Evolutionary conservation across 202 grass and related monocot genomes (phyloP).

Genomic region (Zizania palustris): DNA sequence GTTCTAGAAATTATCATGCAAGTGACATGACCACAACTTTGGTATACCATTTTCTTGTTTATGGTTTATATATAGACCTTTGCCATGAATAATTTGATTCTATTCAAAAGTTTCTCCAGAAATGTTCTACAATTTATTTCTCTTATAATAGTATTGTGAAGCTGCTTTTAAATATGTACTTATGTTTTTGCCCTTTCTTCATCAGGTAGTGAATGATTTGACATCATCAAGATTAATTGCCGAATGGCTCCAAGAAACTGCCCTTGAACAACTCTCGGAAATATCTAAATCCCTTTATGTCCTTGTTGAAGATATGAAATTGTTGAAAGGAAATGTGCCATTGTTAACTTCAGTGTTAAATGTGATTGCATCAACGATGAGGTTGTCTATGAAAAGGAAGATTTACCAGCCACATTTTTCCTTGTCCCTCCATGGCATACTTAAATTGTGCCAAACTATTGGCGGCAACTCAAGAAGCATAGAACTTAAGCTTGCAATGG

Average conservation of each 20-base stretch:
- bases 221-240: constrained; percentile 59
- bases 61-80: constrained; percentile 21
- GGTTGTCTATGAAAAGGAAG: constrained; percentile 90
- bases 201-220: constrained; percentile 74
- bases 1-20: too few relatives aligned
- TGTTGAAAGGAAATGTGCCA: constrained; percentile 57
- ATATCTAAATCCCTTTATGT: constrained; percentile 68
- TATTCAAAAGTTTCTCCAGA: neutral
- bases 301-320: constrained; percentile 52
- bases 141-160: constrained; percentile 22
- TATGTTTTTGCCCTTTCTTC: constrained; percentile 46
- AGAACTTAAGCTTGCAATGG: constrained; percentile 47
- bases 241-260: constrained; percentile 88
- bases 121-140: constrained; percentile 12
- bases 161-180: constrained; percentile 18
- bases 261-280: constrained; percentile 72
- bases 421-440: constrained; percentile 69
- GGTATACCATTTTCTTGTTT: neutral
- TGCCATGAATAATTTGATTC: neutral
- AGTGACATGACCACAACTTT: too few relatives aligned
- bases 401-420: constrained; percentile 91
- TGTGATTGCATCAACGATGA: constrained; percentile 79
- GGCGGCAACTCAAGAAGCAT: constrained; percentile 54
- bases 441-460: constrained; percentile 63
- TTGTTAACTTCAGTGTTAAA: constrained; percentile 64